Conservation (phyloP, 1,139 yeast genomes). For the Suhomyces terraborum region DNA sequence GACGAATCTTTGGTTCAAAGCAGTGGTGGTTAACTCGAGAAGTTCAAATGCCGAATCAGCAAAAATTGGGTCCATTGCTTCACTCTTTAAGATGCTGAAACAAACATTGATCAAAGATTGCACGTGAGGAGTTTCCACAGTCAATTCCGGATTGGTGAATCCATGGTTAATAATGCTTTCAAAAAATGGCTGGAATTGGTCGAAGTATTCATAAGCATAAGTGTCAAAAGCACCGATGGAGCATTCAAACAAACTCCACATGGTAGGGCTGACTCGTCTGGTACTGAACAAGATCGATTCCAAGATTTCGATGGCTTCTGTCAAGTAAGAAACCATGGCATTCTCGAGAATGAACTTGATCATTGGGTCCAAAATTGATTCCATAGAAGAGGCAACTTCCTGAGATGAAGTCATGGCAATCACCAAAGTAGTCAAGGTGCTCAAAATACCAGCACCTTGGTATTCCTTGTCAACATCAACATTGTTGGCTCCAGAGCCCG, state of each 20-base stretch:
- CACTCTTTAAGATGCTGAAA: slow-evolving; percentile 38
- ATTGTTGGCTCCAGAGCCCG: slow-evolving; percentile 24
- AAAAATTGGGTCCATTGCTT: slow-evolving; percentile 43
- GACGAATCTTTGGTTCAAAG: slow-evolving; percentile 37
- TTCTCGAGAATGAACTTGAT: slow-evolving; percentile 51
- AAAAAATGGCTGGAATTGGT: slow-evolving; percentile 51
- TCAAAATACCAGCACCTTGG: slow-evolving; percentile 54
- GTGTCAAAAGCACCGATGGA: slow-evolving; percentile 53
- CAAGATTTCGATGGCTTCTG: slow-evolving; percentile 52
- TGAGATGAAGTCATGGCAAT: slow-evolving; percentile 54
- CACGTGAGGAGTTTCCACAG: slow-evolving; percentile 41
- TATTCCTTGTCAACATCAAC: slow-evolving; percentile 50
- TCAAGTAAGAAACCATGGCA: slow-evolving; percentile 48
- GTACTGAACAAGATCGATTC: slow-evolving; percentile 50
- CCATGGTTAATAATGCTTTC: slow-evolving; percentile 52
- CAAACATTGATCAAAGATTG: slow-evolving; percentile 43
- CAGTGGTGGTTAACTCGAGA: slow-evolving; percentile 42
- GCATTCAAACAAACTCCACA: slow-evolving; percentile 49
- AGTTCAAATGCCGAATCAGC: slow-evolving; percentile 46
- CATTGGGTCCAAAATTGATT: slow-evolving; percentile 42
- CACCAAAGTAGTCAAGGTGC: slow-evolving; percentile 54
- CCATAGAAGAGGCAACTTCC: slow-evolving; percentile 44
- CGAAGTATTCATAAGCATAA: slow-evolving; percentile 55
- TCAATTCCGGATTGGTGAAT: slow-evolving; percentile 36
- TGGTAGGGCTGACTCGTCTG: slow-evolving; percentile 43